Base-by-base conservation (phyloP, 345 rosid genomes). In the Euphorbia lathyris region DNA sequence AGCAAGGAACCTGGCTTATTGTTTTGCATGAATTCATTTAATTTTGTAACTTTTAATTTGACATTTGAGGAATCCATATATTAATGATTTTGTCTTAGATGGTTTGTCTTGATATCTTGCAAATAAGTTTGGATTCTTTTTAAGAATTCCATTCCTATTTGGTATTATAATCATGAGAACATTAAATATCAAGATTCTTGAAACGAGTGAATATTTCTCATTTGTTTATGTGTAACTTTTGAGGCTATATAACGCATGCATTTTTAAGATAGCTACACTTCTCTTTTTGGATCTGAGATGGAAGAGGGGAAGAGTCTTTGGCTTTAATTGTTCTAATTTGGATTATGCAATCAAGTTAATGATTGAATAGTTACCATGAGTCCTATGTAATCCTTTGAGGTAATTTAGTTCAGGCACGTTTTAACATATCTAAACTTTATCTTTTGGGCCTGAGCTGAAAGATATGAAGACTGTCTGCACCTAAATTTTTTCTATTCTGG, bases 151-250 rank as follows among this genome's bases (percentile, higher is more conserved):
- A 27, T 34, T n/a, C 42, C 13, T 34, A 43, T 59, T 32, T 10
- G 45, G 58, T 23, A 45, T 47, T 23, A 58, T 32, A 26, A 12
- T 69, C 19, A 3, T 32, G 12, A 20, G 19, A 20, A 7, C 11
- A 25, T 26, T 34, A 58, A 23, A 66, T 53, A 22, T 58, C 65
- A 58, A 69, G 72, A 40, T 17, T 14, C 29, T 5, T 7, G 43
- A 9, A 32, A 57, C 20, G 36, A 13, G 23, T 20, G 30, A 27
- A 47, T 47, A 19, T 40, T 47, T 42, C 58, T 20, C 25, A 32
- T 7, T 0, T 16, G 63, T 23, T n/a, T n/a, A 26, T 57, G 23
- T 67, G 34, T 13, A 58, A 11, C 29, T 52, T 68, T 30, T 22
- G 13, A 17, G 5, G 16, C 1, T 32, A 32, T n/a, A 8, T 60